Evolutionary conservation across 2,329 filamentous ascomycete species (phyloP), one percentile per base, ranked within the genome.

Genomic region (Madurella fahalii): DNA sequence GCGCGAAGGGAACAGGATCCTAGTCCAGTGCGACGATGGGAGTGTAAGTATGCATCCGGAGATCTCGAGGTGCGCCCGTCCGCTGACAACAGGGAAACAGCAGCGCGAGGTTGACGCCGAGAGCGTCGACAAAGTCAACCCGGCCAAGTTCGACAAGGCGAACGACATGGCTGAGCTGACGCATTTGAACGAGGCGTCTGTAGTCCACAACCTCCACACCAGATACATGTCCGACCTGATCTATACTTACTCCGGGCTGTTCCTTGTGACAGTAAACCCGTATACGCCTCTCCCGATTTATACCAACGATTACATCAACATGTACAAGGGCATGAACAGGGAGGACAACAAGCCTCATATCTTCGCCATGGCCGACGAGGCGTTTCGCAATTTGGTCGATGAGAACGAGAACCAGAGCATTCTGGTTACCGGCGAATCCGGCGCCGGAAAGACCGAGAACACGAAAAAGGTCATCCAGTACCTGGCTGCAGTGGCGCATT

Each of bases 381-480:
- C 95, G 0, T 99, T 97, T 71, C 84, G 94, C 15, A 97, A 96
- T 66, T 77, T 99, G 32, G 90, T 99, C 0, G 92, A 96, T 50
- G 94, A 97, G 71, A 92, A 92, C 40, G 81, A 91, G 61, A 97
- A 99, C 64, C 94, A 99, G 73, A 97, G 93, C 66, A 99, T 99
- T 64, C 78, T 99, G 50, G 95, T 99, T 18, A 99, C 94, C 2
- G 94, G 94, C 72, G 94, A 99, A 74, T 99, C 94, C 16, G 94
- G 94, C 68, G 94, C 94, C 34, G 94, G 94, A 64, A 99, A 99
- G 75, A 99, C 94, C 0, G 94, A 99, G 70, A 99, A 99, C 69
- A 99, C 94, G 15, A 99, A 99, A 69, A 99, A 99, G 71, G 94
- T 99, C 63, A 99, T 99, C 52, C 95, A 99, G 66, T 99, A 99